Percentiles rank a stretch among this genome's conserved stretches.
These are phyloP conservation scores for Trametes gibbosa DNA, from an alignment of 768 basidiomycete species.

Conservation along the genomic window DNA sequence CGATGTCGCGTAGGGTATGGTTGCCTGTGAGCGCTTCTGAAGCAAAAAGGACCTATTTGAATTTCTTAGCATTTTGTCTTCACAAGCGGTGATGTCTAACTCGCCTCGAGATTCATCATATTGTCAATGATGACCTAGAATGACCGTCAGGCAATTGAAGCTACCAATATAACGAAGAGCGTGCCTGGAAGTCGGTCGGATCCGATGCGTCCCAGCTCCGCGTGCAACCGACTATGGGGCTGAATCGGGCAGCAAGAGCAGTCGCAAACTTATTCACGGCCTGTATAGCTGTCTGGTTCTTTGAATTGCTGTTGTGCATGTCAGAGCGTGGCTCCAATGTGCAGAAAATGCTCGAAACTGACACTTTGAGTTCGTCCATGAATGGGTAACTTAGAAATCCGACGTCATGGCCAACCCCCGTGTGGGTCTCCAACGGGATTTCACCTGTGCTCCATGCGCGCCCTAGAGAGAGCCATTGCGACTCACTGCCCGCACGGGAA, in stretches of 20 bases:
- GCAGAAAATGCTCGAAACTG: slow-evolving; percentile 24
- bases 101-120: slow-evolving; percentile 72
- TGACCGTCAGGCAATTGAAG: neutral
- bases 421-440: slow-evolving; percentile 46
- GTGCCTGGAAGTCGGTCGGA: slow-evolving; percentile 57
- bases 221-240: slow-evolving; percentile 60
- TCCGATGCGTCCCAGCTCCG: slow-evolving; percentile 64
- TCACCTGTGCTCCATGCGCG: slow-evolving; percentile 50
- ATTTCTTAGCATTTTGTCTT: neutral
- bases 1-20: slow-evolving; percentile 55
- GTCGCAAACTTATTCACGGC: slow-evolving; percentile 58
- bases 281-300: slow-evolving; percentile 52
- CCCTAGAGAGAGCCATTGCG: slow-evolving; percentile 58
- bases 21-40: slow-evolving; percentile 60
- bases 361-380: slow-evolving; percentile 59
- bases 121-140: slow-evolving; percentile 70
- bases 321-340: neutral
- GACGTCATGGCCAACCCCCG: slow-evolving; percentile 61
- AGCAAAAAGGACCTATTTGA: slow-evolving; percentile 47
- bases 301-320: slow-evolving; percentile 45
- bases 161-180: neutral
- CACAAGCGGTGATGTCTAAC: neutral
- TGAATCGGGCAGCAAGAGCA: slow-evolving; percentile 56
- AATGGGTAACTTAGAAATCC: slow-evolving; percentile 74
- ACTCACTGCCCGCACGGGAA: slow-evolving; percentile 36